These are phyloP conservation scores for Lactarius akahatsu DNA, from an alignment of 768 basidiomycete species.

Conservation along the genomic window DNA sequence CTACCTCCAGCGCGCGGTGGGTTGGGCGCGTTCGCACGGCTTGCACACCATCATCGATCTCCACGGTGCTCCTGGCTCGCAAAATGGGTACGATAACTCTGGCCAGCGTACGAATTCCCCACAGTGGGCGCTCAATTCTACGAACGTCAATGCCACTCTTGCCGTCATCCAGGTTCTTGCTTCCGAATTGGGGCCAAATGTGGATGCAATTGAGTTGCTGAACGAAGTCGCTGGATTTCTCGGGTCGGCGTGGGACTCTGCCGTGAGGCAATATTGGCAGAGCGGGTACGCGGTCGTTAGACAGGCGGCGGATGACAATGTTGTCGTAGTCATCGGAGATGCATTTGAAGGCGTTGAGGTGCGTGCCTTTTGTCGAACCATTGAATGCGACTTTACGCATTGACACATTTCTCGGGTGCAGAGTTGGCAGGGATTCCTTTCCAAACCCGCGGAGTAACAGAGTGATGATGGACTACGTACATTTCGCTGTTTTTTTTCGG, in stretches of 20 bases:
- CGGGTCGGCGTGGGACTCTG: constrained; percentile 42
- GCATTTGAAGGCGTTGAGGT: constrained; percentile 64
- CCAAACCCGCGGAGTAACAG: constrained; percentile 51
- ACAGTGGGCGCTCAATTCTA: constrained; percentile 50
- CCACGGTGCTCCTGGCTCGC: constrained; percentile 67
- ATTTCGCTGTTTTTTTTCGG: constrained; percentile 21
- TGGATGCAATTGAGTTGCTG: constrained; percentile 65
- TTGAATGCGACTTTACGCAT: not conserved
- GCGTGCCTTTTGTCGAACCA: constrained; percentile 18
- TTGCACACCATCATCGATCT: constrained; percentile 74
- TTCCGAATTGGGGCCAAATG: constrained; percentile 51
- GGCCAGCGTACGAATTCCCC: constrained; percentile 59
- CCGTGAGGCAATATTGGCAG: constrained; percentile 54
- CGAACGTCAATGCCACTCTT: constrained; percentile 53
- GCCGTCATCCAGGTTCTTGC: constrained; percentile 58
- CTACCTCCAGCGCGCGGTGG: constrained; percentile 60
- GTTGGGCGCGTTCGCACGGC: constrained; percentile 60
- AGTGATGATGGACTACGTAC: constrained; percentile 65
- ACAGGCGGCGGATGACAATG: constrained; percentile 44
- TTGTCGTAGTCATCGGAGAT: constrained; percentile 71
- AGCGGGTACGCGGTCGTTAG: constrained; percentile 61
- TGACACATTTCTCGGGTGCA: constrained; percentile 31
- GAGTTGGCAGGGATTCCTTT: constrained; percentile 61
- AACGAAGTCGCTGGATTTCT: constrained; percentile 67
- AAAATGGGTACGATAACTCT: constrained; percentile 72